A percentile compares a stretch with the other conserved stretches of the same genome.
Evolutionary conservation across 208 protist species (phyloP).

Genomic region (Trichomonas vaginalis): DNA sequence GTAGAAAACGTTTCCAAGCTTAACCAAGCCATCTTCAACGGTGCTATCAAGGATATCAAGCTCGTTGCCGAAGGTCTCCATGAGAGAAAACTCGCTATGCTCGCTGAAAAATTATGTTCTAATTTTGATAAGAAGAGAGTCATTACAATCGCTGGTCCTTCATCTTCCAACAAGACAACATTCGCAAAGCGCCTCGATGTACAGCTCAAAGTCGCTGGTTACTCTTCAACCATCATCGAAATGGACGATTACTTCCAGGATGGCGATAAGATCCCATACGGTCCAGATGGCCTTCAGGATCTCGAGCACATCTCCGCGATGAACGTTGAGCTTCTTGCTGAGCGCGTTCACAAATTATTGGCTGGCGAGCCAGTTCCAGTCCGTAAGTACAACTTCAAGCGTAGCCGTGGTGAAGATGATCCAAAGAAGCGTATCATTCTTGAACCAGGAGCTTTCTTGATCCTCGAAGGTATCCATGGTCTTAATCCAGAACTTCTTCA

Average conservation of each 20-base stretch:
- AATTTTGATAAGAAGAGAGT: neutral
- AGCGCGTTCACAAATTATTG: neutral
- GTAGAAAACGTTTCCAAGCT: neutral
- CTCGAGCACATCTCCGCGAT: constrained; percentile 4
- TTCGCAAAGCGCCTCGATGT: neutral
- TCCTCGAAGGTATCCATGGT: constrained; percentile 12
- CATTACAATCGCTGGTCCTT: neutral
- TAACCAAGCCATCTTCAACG: neutral
- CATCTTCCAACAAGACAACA: constrained; percentile 12
- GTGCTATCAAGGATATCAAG: neutral
- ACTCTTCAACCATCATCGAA: neutral
- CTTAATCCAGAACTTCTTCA: neutral
- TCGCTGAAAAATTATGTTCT: neutral
- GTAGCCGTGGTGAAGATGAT: neutral
- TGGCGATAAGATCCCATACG: neutral
- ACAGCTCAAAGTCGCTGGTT: neutral
- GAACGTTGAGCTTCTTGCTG: neutral
- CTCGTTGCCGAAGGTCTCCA: constrained; percentile 9
- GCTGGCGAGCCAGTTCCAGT: neutral
- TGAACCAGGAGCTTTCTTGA: neutral
- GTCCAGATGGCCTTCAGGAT: neutral
- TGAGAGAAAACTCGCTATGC: neutral
- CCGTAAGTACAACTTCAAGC: neutral
- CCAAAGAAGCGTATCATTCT: neutral
- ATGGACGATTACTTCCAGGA: constrained; percentile 19